Conservation (phyloP, 2,329 filamentous ascomycete species). For the Penicillium sp. region DNA sequence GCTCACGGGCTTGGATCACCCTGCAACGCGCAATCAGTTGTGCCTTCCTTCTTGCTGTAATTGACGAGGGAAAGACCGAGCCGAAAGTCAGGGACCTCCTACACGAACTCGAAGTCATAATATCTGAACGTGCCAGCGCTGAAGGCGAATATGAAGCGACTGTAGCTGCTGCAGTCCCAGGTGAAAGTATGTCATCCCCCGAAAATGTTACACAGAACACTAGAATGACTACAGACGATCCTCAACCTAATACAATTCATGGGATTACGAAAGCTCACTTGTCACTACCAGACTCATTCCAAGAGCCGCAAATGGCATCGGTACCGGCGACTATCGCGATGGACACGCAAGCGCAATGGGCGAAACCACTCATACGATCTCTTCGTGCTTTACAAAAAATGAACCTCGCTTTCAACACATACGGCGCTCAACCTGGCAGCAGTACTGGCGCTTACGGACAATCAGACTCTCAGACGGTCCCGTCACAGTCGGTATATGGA, state of each 20-base stretch:
- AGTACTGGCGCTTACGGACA: not conserved
- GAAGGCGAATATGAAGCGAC: constrained; percentile 28
- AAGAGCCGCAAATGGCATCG: constrained; percentile 25
- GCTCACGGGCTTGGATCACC: constrained; percentile 45
- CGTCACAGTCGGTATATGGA: not conserved
- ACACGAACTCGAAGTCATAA: constrained; percentile 41
- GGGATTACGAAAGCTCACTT: constrained; percentile 26
- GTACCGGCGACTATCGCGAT: constrained; percentile 24
- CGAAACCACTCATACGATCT: constrained; percentile 43
- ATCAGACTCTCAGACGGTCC: not conserved
- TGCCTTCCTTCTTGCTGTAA: constrained; percentile 44
- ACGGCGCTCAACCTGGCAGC: constrained; percentile 14
- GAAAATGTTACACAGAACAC: not conserved
- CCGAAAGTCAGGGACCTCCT: constrained; percentile 38
- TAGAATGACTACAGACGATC: not conserved
- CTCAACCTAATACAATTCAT: constrained; percentile 23
- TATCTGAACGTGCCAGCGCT: constrained; percentile 38
- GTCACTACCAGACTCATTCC: constrained; percentile 22
- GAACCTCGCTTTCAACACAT: constrained; percentile 35
- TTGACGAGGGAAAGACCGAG: constrained; percentile 42
- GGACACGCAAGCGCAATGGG: constrained; percentile 43
- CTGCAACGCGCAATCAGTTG: constrained; percentile 46
- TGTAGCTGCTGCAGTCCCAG: constrained; percentile 16
- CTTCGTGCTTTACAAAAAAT: constrained; percentile 45
- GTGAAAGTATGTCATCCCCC: constrained; percentile 13